phyloP scores from a whole-genome alignment of 2,329 filamentous ascomycete genomes.

The Fusarium napiforme region DNA sequence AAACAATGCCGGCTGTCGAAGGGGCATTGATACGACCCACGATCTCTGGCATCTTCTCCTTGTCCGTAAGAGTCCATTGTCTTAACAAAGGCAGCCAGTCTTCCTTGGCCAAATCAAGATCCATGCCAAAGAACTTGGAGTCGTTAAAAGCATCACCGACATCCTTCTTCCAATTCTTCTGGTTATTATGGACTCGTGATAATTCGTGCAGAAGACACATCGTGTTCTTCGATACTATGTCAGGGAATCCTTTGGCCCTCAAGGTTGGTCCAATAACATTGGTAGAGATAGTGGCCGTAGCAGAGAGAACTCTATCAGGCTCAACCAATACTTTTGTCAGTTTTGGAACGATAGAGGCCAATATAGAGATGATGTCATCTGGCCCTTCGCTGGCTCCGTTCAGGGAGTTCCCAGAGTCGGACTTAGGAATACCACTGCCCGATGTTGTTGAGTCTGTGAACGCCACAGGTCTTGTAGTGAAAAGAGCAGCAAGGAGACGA shows the following conservation, averaged over 20 bases:
- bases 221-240: conserved; percentile 78
- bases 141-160: conserved; percentile 93
- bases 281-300: conserved; percentile 82
- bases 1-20: conserved; percentile 94
- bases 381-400: conserved; percentile 60
- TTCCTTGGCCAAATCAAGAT: conserved; percentile 70
- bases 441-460: conserved; percentile 67
- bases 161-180: conserved; percentile 94
- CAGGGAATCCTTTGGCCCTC: conserved; percentile 86
- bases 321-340: conserved; percentile 87
- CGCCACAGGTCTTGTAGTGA: conserved; percentile 85
- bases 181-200: conserved; percentile 78
- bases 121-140: conserved; percentile 81
- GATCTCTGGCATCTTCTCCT: conserved; percentile 86
- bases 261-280: conserved; percentile 85
- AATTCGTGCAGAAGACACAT: conserved; percentile 81
- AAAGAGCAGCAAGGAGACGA: conserved; percentile 88
- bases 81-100: conserved; percentile 86
- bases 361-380: conserved; percentile 82
- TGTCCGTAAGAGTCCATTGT: conserved; percentile 87
- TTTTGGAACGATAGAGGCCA: conserved; percentile 81
- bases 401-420: conserved; percentile 50
- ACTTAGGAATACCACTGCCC: conserved; percentile 49
- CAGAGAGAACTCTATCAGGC: conserved; percentile 81
- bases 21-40: conserved; percentile 82